Base-by-base conservation (phyloP, 2,329 filamentous ascomycete species). In the Botrytis squamosa region DNA sequence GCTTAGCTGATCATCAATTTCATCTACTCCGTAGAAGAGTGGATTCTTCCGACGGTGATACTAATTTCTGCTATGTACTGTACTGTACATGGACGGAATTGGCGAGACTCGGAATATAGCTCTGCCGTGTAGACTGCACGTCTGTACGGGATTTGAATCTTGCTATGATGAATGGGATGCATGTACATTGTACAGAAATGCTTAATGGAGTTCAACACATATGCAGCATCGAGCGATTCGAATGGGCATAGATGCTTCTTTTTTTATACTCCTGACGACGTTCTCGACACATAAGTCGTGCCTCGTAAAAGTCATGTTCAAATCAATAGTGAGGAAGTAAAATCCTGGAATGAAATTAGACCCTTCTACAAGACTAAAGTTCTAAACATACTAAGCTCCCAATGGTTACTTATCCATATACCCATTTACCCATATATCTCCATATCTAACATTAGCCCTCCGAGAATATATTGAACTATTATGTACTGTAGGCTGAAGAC, bases 391-490 rank as follows among this genome's bases (percentile, higher is more conserved):
- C 40, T 65, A 33, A 40, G 12, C 60, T 18, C 36, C 22, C 36
- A 40, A 62, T 38, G 36, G 36, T 36, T 29, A 29, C 62, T 42
- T 42, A 29, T 29, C 62, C 62, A 64, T 63, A 40, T 63, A 36
- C n/a, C 52, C n/a, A 57, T 57, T 16, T 57, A 63, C 63, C 63
- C 40, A 46, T 65, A 65, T 46, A 44, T 55, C 46, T 55, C 65
- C 65, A 55, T 40, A 55, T 52, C 64, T 40, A 40, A 40, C 65
- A 40, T 55, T 67, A 67, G 65, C 65, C 46, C 10, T 40, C 46
- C 46, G 33, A 55, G 36, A n/a, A 67, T 55, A 36, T 55, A 67
- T 67, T 67, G 46, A 52, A 49, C 42, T 49, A 66, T 66, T 46
- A 33, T 65, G 63, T 65, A 55, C n/a, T 55, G 52, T 55, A 57